Evolutionary conservation across 129 eudicot genomes (phyloP).

Genomic region (Flaveria linearis): DNA sequence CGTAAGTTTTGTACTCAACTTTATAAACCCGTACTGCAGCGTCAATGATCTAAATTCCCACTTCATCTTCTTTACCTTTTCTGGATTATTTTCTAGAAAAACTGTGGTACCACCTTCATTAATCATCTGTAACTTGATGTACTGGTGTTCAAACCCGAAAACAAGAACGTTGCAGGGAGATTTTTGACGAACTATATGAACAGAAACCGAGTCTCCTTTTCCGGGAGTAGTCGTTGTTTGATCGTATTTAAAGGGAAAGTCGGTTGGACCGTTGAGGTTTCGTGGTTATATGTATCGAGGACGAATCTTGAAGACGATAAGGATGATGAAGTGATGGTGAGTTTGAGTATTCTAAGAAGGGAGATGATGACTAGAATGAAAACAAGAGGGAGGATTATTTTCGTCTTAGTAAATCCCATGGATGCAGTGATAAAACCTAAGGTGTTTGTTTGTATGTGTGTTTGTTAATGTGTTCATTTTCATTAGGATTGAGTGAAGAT

Average conservation of each 20-base stretch:
- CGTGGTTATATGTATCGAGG: slow-evolving; percentile 10
- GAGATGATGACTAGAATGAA: slow-evolving; percentile 48
- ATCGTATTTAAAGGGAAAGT: neutral
- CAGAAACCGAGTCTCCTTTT: slow-evolving; percentile 56
- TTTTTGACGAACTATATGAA: slow-evolving; percentile 41
- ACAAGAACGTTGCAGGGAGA: slow-evolving; percentile 81
- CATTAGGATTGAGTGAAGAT: slow-evolving; percentile 44
- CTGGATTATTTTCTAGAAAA: slow-evolving; percentile 57
- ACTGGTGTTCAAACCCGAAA: slow-evolving; percentile 62
- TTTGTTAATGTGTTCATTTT: slow-evolving; percentile 29
- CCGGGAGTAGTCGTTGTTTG: slow-evolving; percentile 27
- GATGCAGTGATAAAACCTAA: slow-evolving; percentile 15
- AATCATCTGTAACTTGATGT: slow-evolving; percentile 41
- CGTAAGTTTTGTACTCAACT: slow-evolving; percentile 51
- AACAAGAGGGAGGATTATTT: slow-evolving; percentile 58
- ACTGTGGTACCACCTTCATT: slow-evolving; percentile 62
- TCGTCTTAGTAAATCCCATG: slow-evolving; percentile 50
- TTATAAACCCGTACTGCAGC: slow-evolving; percentile 35
- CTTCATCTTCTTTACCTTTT: slow-evolving; percentile 28
- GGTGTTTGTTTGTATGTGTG: slow-evolving; percentile 4
- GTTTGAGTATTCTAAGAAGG: slow-evolving; percentile 53
- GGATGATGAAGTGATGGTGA: slow-evolving; percentile 42
- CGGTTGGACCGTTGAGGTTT: slow-evolving; percentile 14
- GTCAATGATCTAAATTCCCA: neutral
- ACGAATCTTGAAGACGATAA: slow-evolving; percentile 30